phyloP scores from a whole-genome alignment of 352 stramenopile species.

The Phytophthora crassamura region DNA sequence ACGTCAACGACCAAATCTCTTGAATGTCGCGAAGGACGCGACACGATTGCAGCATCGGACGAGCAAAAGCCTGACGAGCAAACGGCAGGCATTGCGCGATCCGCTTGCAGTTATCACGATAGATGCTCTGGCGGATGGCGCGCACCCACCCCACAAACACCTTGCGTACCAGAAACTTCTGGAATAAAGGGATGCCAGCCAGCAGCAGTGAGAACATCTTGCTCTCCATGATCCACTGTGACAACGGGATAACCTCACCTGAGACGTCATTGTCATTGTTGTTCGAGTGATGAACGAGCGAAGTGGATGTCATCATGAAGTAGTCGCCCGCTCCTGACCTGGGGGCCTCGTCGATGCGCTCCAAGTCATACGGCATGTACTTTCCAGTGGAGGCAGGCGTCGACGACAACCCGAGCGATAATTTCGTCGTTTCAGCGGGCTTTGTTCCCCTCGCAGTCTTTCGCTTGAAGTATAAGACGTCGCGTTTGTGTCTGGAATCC shows the following conservation, averaged over 20 bases:
- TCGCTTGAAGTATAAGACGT: constrained; percentile 73
- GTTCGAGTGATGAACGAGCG: constrained; percentile 65
- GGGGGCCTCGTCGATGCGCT: constrained; percentile 42
- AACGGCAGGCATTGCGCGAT: constrained; percentile 47
- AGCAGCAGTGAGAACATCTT: constrained; percentile 77
- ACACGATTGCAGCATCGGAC: constrained; percentile 50
- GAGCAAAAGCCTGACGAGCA: constrained; percentile 46
- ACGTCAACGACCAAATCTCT: constrained; percentile 43
- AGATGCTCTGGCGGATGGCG: constrained; percentile 49
- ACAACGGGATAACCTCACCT: constrained; percentile 64
- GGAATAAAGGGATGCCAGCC: constrained; percentile 75
- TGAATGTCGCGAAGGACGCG: constrained; percentile 50
- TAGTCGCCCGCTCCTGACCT: constrained; percentile 52
- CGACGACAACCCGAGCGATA: constrained; percentile 44
- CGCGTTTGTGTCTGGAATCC: constrained; percentile 67
- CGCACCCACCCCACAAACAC: constrained; percentile 59
- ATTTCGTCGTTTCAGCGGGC: constrained; percentile 6
- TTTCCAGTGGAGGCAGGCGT: constrained; percentile 13
- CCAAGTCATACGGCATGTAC: constrained; percentile 74
- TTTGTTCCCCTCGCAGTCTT: constrained; percentile 19
- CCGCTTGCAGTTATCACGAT: constrained; percentile 43
- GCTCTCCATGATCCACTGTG: constrained; percentile 78
- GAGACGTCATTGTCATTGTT: constrained; percentile 42
- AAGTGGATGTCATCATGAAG: constrained; percentile 70
- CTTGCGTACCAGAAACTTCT: constrained; percentile 72